Evolutionary conservation across 805 yeast species (phyloP).

Genomic region (Suhomyces pyralidae): DNA sequence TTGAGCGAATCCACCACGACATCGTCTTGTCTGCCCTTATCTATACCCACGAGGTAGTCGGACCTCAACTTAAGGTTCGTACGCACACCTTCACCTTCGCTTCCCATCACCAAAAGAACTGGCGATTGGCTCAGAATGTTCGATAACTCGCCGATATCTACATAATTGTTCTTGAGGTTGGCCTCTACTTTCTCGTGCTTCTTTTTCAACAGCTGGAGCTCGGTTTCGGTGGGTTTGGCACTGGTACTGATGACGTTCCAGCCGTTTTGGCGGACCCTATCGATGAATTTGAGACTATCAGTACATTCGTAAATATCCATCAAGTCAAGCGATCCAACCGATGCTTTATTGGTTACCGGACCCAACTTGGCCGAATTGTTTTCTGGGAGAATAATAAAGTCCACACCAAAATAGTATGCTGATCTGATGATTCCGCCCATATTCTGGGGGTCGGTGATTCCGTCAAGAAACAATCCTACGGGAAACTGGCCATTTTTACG

Average conservation of each 20-base stretch:
- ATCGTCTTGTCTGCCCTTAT: conserved; percentile 27
- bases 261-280: conserved; percentile 50
- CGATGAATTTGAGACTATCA: conserved; percentile 64
- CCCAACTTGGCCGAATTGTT: conserved; percentile 71
- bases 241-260: conserved; percentile 74
- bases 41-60: conserved; percentile 47
- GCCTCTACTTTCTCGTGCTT: conserved; percentile 26
- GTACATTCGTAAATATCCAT: conserved; percentile 56
- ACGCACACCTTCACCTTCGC: conserved; percentile 82
- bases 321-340: conserved; percentile 82
- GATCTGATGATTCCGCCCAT: conserved; percentile 80
- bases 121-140: conserved; percentile 51
- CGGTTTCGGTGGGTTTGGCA: conserved; percentile 28
- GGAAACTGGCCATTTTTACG: conserved; percentile 37
- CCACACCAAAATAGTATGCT: conserved; percentile 80
- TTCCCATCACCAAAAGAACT: conserved; percentile 70
- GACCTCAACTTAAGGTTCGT: conserved; percentile 58
- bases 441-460: conserved; percentile 82
- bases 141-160: conserved; percentile 43
- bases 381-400: conserved; percentile 67
- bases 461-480: conserved; percentile 72
- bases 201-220: conserved; percentile 14
- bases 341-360: conserved; percentile 74
- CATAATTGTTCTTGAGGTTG: conserved; percentile 29
- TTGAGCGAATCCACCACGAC: conserved; percentile 70